Evolutionary conservation across 495 filamentous ascomycete genomes (phyloP).

Genomic region (Neurospora sp.): DNA sequence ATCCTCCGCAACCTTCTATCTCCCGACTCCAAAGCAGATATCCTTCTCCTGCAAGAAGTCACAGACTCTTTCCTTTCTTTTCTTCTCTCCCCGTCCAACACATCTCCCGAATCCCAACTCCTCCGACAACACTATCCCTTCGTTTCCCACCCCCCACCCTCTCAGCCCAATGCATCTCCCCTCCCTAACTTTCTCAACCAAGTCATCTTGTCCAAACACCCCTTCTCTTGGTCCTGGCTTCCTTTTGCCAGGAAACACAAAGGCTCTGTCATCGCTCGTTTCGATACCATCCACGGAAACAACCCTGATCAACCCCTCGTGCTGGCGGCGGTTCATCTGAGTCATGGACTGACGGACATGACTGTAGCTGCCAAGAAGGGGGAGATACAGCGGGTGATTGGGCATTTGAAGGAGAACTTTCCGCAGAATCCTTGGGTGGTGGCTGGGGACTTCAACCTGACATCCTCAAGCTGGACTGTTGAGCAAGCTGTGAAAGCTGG

Average conservation of each 20-base stretch:
- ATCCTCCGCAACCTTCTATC: slow-evolving; percentile 36
- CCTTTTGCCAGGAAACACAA: slow-evolving; percentile 40
- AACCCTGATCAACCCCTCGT: slow-evolving; percentile 20
- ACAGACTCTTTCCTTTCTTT: slow-evolving; percentile 45
- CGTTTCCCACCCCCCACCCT: slow-evolving; percentile 39
- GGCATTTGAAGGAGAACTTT: slow-evolving; percentile 28
- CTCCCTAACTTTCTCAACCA: slow-evolving; percentile 45
- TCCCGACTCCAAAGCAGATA: slow-evolving; percentile 24
- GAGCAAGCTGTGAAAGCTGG: no score
- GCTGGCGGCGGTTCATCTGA: slow-evolving; percentile 44
- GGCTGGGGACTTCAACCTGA: slow-evolving; percentile 46
- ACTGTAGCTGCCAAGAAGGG: slow-evolving; percentile 39
- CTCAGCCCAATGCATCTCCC: slow-evolving; percentile 34
- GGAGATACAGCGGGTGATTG: slow-evolving; percentile 35
- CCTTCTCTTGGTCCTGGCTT: slow-evolving; percentile 41
- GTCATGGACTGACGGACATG: slow-evolving; percentile 41
- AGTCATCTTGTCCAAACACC: slow-evolving; percentile 39
- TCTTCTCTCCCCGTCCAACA: slow-evolving; percentile 24
- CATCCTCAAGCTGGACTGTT: no score
- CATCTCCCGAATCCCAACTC: not conserved
- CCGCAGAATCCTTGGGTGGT: slow-evolving; percentile 36
- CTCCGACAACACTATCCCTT: slow-evolving; percentile 42
- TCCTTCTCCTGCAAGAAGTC: slow-evolving; percentile 49
- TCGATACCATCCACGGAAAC: slow-evolving; percentile 18
- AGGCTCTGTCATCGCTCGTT: slow-evolving; percentile 34